Evolutionary conservation across 1,284 basidiomycete species (phyloP).

Genomic region (Butyriboletus regius): DNA sequence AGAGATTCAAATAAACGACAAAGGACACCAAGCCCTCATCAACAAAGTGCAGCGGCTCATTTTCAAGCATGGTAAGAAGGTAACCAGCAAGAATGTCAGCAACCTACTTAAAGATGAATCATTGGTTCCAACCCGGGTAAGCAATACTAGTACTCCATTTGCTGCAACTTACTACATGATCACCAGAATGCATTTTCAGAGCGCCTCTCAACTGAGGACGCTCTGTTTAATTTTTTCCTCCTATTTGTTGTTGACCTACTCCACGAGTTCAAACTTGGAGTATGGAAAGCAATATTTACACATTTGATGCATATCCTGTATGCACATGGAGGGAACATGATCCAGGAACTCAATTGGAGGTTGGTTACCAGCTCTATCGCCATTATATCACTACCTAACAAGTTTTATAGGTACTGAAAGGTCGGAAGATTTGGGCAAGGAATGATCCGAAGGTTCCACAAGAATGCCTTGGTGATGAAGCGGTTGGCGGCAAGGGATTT

Average conservation of each 20-base stretch:
- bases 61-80: neutral
- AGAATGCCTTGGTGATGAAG: constrained; percentile 17
- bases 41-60: neutral
- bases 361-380: too few species aligned
- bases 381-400: too few species aligned
- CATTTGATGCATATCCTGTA: neutral
- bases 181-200: neutral
- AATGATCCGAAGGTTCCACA: constrained; percentile 10
- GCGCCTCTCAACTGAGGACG: neutral
- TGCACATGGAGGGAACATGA: neutral
- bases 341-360: neutral
- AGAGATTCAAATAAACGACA: neutral
- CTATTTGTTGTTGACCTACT: too few species aligned
- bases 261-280: neutral
- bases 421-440: neutral
- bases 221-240: neutral
- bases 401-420: constrained; percentile 1
- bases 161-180: neutral
- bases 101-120: neutral
- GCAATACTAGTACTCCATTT: too few species aligned
- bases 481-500: constrained; percentile 9
- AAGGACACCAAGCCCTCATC: neutral
- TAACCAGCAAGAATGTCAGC: neutral
- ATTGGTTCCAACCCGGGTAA: neutral
- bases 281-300: neutral